Conservation (phyloP, 768 basidiomycete genomes). For the Chalciporus chontae region DNA sequence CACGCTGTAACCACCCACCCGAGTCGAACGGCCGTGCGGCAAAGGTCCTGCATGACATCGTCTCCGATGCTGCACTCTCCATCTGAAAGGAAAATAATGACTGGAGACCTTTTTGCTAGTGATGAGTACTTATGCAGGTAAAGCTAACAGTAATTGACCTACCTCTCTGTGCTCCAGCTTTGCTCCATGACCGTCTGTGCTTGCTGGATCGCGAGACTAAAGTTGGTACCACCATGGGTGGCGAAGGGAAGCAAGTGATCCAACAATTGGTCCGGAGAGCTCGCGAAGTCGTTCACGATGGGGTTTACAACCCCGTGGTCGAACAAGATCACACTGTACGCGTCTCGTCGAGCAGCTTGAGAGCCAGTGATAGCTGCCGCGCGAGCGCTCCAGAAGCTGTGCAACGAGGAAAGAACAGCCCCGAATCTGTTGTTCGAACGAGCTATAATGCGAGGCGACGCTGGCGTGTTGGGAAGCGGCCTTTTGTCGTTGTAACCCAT, state of each 20-base stretch:
- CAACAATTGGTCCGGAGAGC: constrained; percentile 44
- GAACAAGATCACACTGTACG: constrained; percentile 56
- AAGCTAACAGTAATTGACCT: neutral
- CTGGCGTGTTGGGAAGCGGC: constrained; percentile 45
- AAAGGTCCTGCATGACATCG: constrained; percentile 36
- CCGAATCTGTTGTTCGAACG: constrained; percentile 49
- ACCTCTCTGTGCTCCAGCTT: constrained; percentile 53
- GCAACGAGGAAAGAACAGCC: constrained; percentile 53
- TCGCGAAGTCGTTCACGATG: constrained; percentile 45
- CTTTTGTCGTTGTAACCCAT: constrained; percentile 41
- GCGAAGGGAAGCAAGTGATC: constrained; percentile 31
- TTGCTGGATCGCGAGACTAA: constrained; percentile 35
- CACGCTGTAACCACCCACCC: constrained; percentile 34
- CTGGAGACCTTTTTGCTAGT: constrained; percentile 11
- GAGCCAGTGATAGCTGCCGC: constrained; percentile 32
- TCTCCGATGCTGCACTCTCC: constrained; percentile 45
- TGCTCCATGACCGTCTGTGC: constrained; percentile 39
- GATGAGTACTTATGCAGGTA: neutral
- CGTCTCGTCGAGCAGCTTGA: constrained; percentile 40
- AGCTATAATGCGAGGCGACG: constrained; percentile 34
- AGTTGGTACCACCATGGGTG: constrained; percentile 41
- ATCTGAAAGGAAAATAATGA: constrained; percentile 44
- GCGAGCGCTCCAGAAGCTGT: constrained; percentile 56
- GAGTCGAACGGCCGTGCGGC: constrained; percentile 38
- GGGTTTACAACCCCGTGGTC: constrained; percentile 18